Base-by-base conservation (phyloP, 2,329 filamentous ascomycete genomes). In the Penicillium brasilianum region DNA sequence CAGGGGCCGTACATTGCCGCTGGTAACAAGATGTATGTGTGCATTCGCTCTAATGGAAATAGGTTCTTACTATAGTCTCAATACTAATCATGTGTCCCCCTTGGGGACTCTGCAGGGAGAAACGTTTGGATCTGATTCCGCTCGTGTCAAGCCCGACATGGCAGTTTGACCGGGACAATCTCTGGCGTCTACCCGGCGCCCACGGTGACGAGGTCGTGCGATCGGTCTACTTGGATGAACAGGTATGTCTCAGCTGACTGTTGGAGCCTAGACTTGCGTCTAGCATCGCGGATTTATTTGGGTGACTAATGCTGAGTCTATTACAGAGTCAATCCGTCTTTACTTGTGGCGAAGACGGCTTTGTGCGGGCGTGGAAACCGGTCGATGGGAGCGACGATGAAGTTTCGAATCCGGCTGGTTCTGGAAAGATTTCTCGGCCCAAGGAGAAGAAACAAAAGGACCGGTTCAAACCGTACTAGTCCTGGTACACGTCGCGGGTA, bases 201-300 rank as follows among this genome's bases (percentile, higher is more conserved):
- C 81, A 83, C 68, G 80, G 80, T 5, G 79, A 79, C 58, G 81
- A 83, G 58, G 72, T 83, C 41, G 78, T 82, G 13, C 78, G 81
- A 44, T 79, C 81, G 0, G 71, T 82, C 8, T 77, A 75, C 67
- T 62, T 81, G n/a, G 78, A 81, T 64, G 76, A 79, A 34, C 68
- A 76, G 72, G 80, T 82, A 72, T 51, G 71, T 72, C 56, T 55
- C n/a, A 14, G 9, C 13, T 37, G 0, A 55, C 14, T 16, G 16
- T 25, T 36, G 4, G 5, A n/a, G 14, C 30, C 20, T 28, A 9
- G 25, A 13, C 1, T 10, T 10, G 13, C 16, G 14, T 28, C 44
- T 13, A 30, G 30, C 30, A 14, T 22, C 30, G 2, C n/a, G 3
- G 16, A n/a, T 51, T 14, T 51, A 39, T 16, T 1, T 13, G 7